Conservation (phyloP, 1,284 basidiomycete species). For the Agroathelia rolfsii region DNA sequence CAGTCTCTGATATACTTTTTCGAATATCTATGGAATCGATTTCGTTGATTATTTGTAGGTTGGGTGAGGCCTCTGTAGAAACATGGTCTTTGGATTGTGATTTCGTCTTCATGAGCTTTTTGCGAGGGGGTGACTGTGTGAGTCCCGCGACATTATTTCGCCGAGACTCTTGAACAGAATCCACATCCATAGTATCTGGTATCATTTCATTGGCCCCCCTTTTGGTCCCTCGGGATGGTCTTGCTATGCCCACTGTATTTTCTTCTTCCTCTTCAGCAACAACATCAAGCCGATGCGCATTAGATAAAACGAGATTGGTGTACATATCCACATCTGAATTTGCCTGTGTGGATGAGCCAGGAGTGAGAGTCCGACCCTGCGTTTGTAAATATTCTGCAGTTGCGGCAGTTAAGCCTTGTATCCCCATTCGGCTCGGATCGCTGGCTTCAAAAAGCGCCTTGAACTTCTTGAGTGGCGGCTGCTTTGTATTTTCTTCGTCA, state of each 20-base stretch:
- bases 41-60: slow-evolving; percentile 11
- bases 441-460: slow-evolving; percentile 61
- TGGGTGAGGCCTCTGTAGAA: slow-evolving; percentile 12
- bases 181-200: no score
- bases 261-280: slow-evolving; percentile 53
- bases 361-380: slow-evolving; percentile 31
- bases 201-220: no score
- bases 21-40: neutral
- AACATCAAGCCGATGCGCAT: slow-evolving; percentile 19
- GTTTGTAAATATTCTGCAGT: slow-evolving; percentile 19
- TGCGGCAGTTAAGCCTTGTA: slow-evolving; percentile 12
- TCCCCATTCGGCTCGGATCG: slow-evolving; percentile 34
- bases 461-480: slow-evolving; percentile 59
- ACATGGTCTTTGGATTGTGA: slow-evolving; percentile 8
- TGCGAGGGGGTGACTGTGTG: no score
- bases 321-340: slow-evolving; percentile 5
- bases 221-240: no score
- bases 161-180: no score
- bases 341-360: no score
- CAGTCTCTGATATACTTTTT: slow-evolving; percentile 24
- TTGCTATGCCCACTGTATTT: no score
- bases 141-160: no score
- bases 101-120: no score
- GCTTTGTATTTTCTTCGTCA: slow-evolving; percentile 20
- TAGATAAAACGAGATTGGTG: neutral